A percentile compares a stretch with the other conserved stretches of the same genome.
Evolutionary conservation across 2,329 filamentous ascomycete genomes (phyloP).

Genomic region (Xylariaceae sp.): DNA sequence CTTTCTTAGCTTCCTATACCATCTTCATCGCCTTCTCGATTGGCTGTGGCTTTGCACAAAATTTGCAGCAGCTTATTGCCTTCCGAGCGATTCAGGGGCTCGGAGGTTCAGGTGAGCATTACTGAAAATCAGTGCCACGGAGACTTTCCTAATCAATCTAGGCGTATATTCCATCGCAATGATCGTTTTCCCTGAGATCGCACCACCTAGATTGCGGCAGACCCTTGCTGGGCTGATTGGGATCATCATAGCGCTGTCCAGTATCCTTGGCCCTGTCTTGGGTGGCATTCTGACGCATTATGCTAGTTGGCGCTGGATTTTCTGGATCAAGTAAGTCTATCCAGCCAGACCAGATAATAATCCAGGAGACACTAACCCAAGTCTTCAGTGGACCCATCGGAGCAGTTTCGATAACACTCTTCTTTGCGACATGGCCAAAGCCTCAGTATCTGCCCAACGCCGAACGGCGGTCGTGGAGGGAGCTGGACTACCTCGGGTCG

Average conservation of each 20-base stretch:
- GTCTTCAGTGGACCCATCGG: slow-evolving; percentile 57
- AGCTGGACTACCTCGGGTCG: slow-evolving; percentile 60
- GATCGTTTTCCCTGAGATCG: slow-evolving; percentile 59
- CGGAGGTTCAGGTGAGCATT: slow-evolving; percentile 54
- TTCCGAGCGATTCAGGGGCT: slow-evolving; percentile 58
- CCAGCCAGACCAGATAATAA: neutral
- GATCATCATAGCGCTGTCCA: slow-evolving; percentile 53
- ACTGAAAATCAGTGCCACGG: neutral
- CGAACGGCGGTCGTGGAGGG: slow-evolving; percentile 51
- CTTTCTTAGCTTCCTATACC: slow-evolving; percentile 56
- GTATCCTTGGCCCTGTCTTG: slow-evolving; percentile 58
- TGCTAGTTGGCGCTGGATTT: slow-evolving; percentile 59
- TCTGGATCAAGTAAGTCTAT: slow-evolving; percentile 63
- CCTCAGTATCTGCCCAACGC: slow-evolving; percentile 46
- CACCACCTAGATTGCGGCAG: slow-evolving; percentile 47
- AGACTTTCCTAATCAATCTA: slow-evolving; percentile 24
- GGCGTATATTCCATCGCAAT: slow-evolving; percentile 63
- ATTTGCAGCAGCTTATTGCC: slow-evolving; percentile 53
- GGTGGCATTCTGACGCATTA: slow-evolving; percentile 58
- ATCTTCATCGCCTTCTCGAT: slow-evolving; percentile 64
- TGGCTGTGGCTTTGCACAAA: slow-evolving; percentile 56
- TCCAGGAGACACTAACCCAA: slow-evolving; percentile 27
- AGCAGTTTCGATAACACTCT: slow-evolving; percentile 51
- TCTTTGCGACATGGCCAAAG: slow-evolving; percentile 58
- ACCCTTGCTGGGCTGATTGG: slow-evolving; percentile 56